Conservation (phyloP, 202 grass and related monocot species). For the Hordeum pubiflorum region DNA sequence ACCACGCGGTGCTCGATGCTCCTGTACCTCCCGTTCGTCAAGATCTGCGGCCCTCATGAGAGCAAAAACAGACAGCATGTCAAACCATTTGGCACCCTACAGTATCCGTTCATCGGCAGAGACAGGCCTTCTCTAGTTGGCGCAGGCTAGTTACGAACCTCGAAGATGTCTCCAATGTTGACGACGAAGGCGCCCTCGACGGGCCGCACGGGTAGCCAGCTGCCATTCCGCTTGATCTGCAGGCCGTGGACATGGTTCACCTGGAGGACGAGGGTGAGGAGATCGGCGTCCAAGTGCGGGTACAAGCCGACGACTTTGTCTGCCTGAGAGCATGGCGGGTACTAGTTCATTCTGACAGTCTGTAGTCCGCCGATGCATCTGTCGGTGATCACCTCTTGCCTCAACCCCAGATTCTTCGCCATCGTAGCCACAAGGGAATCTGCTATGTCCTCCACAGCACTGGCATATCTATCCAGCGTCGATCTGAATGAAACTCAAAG, state of each 20-base stretch:
- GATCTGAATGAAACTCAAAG: constrained; percentile 18
- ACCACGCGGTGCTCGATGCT: constrained; percentile 58
- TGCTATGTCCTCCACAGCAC: constrained; percentile 36
- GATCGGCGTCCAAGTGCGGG: constrained; percentile 35
- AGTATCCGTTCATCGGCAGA: not conserved
- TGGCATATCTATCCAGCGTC: constrained; percentile 44
- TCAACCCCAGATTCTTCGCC: constrained; percentile 42
- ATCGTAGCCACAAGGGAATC: constrained; percentile 40
- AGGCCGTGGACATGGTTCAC: constrained; percentile 62
- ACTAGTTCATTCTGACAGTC: constrained; percentile 68
- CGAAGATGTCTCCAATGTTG: constrained; percentile 23
- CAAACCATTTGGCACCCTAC: not conserved
- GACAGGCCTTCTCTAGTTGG: too few species aligned
- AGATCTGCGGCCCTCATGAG: constrained; percentile 37
- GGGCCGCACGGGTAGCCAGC: constrained; percentile 44
- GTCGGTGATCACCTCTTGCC: constrained; percentile 27
- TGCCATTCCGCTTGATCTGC: constrained; percentile 41
- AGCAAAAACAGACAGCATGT: too few species aligned
- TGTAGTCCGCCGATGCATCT: constrained; percentile 37
- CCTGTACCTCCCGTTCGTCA: constrained; percentile 52
- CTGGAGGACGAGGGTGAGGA: constrained; percentile 59
- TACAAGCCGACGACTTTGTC: constrained; percentile 59
- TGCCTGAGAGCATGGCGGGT: constrained; percentile 41
- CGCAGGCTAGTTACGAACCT: not conserved
- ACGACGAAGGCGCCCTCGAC: constrained; percentile 48